Base-by-base conservation (phyloP, 2,329 filamentous ascomycete genomes). In the Penicillium sp. region DNA sequence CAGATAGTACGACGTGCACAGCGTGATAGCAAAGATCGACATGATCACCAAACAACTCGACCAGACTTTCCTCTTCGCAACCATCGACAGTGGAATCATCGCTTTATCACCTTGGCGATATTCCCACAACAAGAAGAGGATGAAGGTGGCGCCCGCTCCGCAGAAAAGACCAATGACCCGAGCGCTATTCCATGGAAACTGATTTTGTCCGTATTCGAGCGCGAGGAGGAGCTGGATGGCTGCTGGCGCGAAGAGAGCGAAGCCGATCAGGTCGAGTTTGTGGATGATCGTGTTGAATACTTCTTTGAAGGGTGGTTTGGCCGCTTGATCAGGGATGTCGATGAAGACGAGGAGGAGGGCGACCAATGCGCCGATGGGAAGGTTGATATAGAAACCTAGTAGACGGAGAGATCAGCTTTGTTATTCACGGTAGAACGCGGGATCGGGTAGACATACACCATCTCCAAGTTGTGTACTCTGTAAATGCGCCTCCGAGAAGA, bases 121-220 rank as follows among this genome's bases (percentile, higher is more conserved):
- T 59, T 83, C 77, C 59, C 75, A 69, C 15, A 62, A 61, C 4
- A 78, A 55, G 57, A 83, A 79, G 4, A 73, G 61, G n/a, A 75
- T 60, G 10, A 70, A 63, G 56, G 80, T 70, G 0, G 76, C 56
- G 4, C 66, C 76, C 28, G 78, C 79, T 41, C 78, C 78, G 51
- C 81, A 75, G n/a, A 84, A 73, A 0, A 75, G 69, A 0, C 79
- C 81, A 51, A 84, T 79, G 5, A 84, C 77, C 2, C 69, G 71
- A 10, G 74, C 62, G 35, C 63, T 69, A 22, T 68, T 69, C 79
- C 79, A 81, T 2, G 71, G 48, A 34, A 76, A 73, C 3, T 70
- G 64, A 2, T 69, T 67, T 17, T 76, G 73, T 4, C 79, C 81
- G 67, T 78, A 82, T 57, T 83, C 77, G 5, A 84, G 69, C 0